Evolutionary conservation across 352 stramenopile genomes (phyloP).

Genomic region (Globisporangium nagaii): DNA sequence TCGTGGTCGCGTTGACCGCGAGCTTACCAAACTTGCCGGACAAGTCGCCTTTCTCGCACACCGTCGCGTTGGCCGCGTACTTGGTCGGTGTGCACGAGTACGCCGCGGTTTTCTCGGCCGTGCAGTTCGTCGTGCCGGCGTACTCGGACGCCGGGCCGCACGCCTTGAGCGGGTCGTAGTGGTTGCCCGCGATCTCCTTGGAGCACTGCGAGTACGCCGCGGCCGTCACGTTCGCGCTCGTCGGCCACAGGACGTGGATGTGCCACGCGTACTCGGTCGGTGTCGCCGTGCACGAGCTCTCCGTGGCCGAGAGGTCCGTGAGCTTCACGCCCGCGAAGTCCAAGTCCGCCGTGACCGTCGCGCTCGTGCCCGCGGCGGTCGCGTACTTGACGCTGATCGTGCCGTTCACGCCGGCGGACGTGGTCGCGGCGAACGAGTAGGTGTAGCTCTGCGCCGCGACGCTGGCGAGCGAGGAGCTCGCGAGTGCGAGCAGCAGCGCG

Average conservation of each 20-base stretch:
- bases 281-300: slow-evolving; percentile 34
- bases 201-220: slow-evolving; percentile 20
- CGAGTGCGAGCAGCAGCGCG: background rate
- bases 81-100: slow-evolving; percentile 26
- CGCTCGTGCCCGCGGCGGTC: background rate
- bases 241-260: slow-evolving; percentile 30
- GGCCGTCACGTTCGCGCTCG: slow-evolving; percentile 8
- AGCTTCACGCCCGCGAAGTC: slow-evolving; percentile 34
- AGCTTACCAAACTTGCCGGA: slow-evolving; percentile 35
- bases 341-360: slow-evolving; percentile 29
- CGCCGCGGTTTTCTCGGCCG: background rate
- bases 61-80: slow-evolving; percentile 17
- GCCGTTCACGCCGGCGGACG: slow-evolving; percentile 26
- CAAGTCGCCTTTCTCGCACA: slow-evolving; percentile 38
- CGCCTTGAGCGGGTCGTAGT: slow-evolving; percentile 32
- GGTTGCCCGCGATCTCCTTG: slow-evolving; percentile 17
- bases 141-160: slow-evolving; percentile 35
- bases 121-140: slow-evolving; percentile 7
- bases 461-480: background rate
- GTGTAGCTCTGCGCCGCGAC: slow-evolving; percentile 19
- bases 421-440: slow-evolving; percentile 36
- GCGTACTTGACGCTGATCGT: slow-evolving; percentile 35
- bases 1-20: slow-evolving; percentile 19
- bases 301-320: slow-evolving; percentile 16
- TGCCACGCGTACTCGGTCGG: slow-evolving; percentile 23